These are phyloP conservation scores for Trichocladium uniseriatum DNA, from an alignment of 495 filamentous ascomycete species.

Conservation along the genomic window DNA sequence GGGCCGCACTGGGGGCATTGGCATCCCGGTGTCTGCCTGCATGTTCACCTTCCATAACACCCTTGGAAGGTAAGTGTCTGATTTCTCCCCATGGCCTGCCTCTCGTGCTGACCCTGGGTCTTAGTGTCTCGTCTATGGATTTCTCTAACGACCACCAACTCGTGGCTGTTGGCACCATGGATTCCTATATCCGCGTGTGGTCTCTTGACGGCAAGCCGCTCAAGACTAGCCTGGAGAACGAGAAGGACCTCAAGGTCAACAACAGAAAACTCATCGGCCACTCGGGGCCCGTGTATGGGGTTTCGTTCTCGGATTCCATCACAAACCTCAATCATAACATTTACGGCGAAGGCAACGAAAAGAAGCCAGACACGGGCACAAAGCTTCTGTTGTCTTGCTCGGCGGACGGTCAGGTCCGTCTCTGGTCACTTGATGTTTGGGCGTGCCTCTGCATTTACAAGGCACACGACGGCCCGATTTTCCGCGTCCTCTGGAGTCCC, in stretches of 20 bases:
- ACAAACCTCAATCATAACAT: conserved; percentile 38
- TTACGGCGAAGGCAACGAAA: conserved; percentile 32
- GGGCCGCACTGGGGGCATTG: conserved; percentile 67
- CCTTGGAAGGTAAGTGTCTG: conserved; percentile 59
- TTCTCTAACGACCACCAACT: conserved; percentile 83
- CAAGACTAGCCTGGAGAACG: conserved; percentile 32
- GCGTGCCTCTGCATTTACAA: conserved; percentile 87
- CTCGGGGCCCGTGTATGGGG: conserved; percentile 74
- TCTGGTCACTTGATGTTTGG: conserved; percentile 91
- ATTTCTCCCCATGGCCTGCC: neutral
- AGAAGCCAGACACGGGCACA: conserved; percentile 51
- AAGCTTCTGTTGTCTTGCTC: conserved; percentile 79
- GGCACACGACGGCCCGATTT: conserved; percentile 78
- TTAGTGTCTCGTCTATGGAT: conserved; percentile 79
- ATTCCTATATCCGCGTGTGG: conserved; percentile 95
- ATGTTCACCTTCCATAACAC: conserved; percentile 99
- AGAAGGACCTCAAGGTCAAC: conserved; percentile 37
- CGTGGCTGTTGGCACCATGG: conserved; percentile 75
- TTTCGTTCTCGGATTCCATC: conserved; percentile 81
- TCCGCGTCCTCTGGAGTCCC: conserved; percentile 83
- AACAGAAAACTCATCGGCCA: conserved; percentile 84
- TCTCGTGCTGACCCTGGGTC: conserved; percentile 1
- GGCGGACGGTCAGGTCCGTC: conserved; percentile 72
- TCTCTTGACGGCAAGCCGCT: conserved; percentile 69
- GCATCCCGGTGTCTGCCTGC: conserved; percentile 71